A percentile compares a stretch with the other conserved stretches of the same genome.
phyloP scores from a whole-genome alignment of 83 land plant genomes.

The Isoetes engelmannii region DNA sequence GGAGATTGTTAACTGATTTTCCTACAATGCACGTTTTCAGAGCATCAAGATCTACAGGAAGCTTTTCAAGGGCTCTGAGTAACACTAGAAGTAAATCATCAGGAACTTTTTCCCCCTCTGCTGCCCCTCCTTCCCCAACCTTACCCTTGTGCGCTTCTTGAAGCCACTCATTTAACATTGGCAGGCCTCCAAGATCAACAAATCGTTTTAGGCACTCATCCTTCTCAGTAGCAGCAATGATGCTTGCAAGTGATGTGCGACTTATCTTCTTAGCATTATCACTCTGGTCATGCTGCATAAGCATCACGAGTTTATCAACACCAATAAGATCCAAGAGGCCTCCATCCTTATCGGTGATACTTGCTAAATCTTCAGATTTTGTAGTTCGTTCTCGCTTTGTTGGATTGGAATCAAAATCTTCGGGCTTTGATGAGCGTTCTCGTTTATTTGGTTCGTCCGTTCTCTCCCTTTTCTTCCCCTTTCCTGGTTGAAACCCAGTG shows the following conservation, averaged over 20 bases:
- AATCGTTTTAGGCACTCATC: slow-evolving; percentile 1
- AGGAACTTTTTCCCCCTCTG: background rate
- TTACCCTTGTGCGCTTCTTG: slow-evolving; percentile 7
- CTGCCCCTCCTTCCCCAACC: background rate
- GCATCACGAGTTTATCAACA: background rate
- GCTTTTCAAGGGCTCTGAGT: slow-evolving; percentile 8
- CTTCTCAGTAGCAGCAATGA: background rate
- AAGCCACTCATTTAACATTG: slow-evolving; percentile 5
- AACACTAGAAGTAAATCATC: background rate
- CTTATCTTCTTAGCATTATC: background rate
- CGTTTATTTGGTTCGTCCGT: background rate
- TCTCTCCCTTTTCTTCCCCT: slow-evolving; percentile 9
- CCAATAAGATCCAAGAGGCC: background rate
- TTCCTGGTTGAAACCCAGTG: background rate
- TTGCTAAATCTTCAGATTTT: background rate
- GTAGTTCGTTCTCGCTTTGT: background rate
- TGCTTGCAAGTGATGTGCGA: background rate
- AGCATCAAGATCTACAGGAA: slow-evolving; percentile 5
- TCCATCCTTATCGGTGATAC: slow-evolving; percentile 1
- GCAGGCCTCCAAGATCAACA: slow-evolving; percentile 4
- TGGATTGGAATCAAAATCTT: background rate
- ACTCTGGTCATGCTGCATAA: slow-evolving; percentile 1
- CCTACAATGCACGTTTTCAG: background rate
- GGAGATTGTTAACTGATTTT: slow-evolving; percentile 9
- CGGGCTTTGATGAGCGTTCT: slow-evolving; percentile 1